Conservation (phyloP, 257 asterid genomes). For the Petrea volubilis region DNA sequence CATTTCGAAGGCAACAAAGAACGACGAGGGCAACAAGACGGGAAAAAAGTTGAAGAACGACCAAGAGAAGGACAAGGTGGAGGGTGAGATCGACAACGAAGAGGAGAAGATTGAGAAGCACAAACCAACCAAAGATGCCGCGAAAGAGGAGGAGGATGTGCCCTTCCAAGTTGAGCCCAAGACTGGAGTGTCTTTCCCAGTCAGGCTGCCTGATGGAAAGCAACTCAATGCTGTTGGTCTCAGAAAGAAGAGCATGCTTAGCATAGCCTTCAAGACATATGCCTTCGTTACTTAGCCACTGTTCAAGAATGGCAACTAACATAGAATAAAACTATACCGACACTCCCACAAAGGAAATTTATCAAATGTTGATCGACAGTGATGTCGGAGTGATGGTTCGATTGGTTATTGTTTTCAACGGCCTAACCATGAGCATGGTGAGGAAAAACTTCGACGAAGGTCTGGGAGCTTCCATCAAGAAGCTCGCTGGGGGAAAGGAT, state of each 20-base stretch:
- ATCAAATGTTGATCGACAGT: slow-evolving; percentile 60
- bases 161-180: slow-evolving; percentile 61
- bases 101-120: slow-evolving; percentile 31
- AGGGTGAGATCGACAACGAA: slow-evolving; percentile 12
- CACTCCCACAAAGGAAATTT: slow-evolving; percentile 72
- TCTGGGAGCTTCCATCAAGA: slow-evolving; percentile 72
- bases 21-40: slow-evolving; percentile 20
- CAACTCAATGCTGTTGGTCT: slow-evolving; percentile 58
- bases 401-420: slow-evolving; percentile 60
- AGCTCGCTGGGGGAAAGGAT: slow-evolving; percentile 68
- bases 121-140: slow-evolving; percentile 26
- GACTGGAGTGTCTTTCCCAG: slow-evolving; percentile 68
- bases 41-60: slow-evolving; percentile 7
- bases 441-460: slow-evolving; percentile 70
- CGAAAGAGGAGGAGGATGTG: slow-evolving; percentile 44
- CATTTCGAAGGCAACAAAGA: slow-evolving; percentile 31
- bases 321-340: too few relatives aligned
- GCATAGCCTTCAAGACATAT: slow-evolving; percentile 67
- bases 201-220: slow-evolving; percentile 53
- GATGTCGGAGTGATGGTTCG: slow-evolving; percentile 60
- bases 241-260: slow-evolving; percentile 81
- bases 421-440: slow-evolving; percentile 77
- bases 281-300: slow-evolving; percentile 52
- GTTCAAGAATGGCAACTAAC: neutral
- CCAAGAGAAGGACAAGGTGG: slow-evolving; percentile 34